phyloP scores from a whole-genome alignment of 148 eudicot species.

The Amaranthus hypochondriacus region DNA sequence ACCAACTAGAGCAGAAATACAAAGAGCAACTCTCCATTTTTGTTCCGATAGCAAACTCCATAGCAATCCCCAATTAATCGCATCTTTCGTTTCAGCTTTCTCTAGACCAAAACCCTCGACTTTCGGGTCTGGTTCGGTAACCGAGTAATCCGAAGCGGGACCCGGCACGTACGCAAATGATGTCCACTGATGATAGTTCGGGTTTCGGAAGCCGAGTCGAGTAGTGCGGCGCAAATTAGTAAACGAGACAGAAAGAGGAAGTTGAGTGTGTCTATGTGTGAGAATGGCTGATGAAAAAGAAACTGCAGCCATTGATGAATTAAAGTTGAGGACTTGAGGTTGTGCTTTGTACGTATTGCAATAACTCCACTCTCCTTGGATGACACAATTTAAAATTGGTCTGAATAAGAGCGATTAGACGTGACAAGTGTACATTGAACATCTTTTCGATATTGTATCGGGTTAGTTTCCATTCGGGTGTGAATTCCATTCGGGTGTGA shows the following conservation, averaged over 20 bases:
- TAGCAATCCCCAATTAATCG: conserved; percentile 65
- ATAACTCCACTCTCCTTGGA: no score
- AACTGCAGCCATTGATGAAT: conserved; percentile 18
- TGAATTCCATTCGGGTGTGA: no score
- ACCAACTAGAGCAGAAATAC: conserved; percentile 49
- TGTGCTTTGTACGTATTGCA: no score
- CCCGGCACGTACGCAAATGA: conserved; percentile 51
- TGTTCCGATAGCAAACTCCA: conserved; percentile 53
- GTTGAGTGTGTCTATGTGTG: conserved; percentile 10
- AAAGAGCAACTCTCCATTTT: conserved; percentile 47
- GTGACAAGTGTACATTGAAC: no score
- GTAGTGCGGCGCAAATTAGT: not conserved
- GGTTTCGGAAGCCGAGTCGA: conserved; percentile 11
- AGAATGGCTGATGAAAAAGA: conserved; percentile 17
- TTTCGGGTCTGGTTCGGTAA: conserved; percentile 37
- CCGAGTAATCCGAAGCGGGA: conserved; percentile 60
- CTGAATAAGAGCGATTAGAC: no score
- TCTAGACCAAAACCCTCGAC: conserved; percentile 19
- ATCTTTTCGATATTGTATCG: no score
- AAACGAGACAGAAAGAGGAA: conserved; percentile 21
- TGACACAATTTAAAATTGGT: no score
- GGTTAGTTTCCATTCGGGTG: no score
- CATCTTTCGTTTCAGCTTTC: conserved; percentile 28
- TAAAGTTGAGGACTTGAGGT: not conserved
- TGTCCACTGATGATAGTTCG: not conserved